phyloP scores from a whole-genome alignment of 2,329 filamentous ascomycete species.

The Gaeumannomyces tritici region DNA sequence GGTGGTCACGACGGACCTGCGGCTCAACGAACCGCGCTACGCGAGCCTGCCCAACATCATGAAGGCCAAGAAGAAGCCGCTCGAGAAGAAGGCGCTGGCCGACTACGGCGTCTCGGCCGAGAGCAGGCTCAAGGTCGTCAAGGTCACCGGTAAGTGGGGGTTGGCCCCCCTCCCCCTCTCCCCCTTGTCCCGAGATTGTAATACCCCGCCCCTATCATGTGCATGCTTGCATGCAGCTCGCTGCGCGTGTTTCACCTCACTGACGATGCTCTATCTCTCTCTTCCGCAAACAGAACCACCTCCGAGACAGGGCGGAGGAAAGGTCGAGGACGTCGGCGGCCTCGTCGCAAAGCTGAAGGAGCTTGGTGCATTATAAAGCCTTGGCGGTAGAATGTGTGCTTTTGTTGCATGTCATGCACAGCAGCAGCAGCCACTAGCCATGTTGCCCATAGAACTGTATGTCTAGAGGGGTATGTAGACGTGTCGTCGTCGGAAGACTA shows the following conservation, averaged over 20 bases:
- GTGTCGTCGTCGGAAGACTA: not conserved
- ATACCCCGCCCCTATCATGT: not conserved
- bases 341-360: slow-evolving; percentile 92
- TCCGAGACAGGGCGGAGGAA: slow-evolving; percentile 81
- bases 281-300: slow-evolving; percentile 59
- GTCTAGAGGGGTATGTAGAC: not conserved
- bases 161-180: slow-evolving; percentile 11
- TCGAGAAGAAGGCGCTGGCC: slow-evolving; percentile 81
- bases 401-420: not conserved
- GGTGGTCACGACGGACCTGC: slow-evolving; percentile 89
- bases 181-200: too few species aligned
- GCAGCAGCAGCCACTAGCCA: not conserved
- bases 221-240: too few species aligned
- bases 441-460: not conserved
- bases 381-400: not conserved
- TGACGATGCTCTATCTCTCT: too few species aligned
- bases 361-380: slow-evolving; percentile 68
- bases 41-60: slow-evolving; percentile 97
- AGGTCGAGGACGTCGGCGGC: slow-evolving; percentile 96
- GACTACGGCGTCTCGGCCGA: slow-evolving; percentile 72
- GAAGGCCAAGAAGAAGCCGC: slow-evolving; percentile 99
- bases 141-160: slow-evolving; percentile 76
- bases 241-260: too few species aligned
- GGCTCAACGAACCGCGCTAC: slow-evolving; percentile 91
- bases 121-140: slow-evolving; percentile 76